Evolutionary conservation across 2,329 filamentous ascomycete genomes (phyloP), one percentile per base, ranked within the genome.

Genomic region (Rachicladosporium sp.): DNA sequence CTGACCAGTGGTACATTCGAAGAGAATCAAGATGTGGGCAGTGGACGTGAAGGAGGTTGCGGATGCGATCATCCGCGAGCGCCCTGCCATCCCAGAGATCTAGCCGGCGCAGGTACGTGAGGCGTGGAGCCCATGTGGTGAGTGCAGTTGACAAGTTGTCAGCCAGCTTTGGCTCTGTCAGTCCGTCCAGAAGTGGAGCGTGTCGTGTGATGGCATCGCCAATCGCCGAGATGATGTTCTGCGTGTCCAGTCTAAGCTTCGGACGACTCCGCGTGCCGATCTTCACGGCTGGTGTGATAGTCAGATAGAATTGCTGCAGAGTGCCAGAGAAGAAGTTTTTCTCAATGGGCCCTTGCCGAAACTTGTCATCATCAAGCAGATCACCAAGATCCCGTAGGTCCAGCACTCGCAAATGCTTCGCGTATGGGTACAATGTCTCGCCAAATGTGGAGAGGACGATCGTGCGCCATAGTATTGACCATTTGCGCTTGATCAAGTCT

Each of bases 361-460:
- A 78, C 38, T 70, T 69, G 35, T 71, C 64, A 41, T 79, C 72
- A 40, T 79, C 72, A 2, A 85, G 64, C 13, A 82, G 64, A 31
- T 74, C 62, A 8, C 64, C 60, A 1, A 85, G 64, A 51, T 80
- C 74, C 38, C 74, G 66, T 6, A 85, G 67, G 47, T 80, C 74
- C 30, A 86, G 64, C 19, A 68, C 66, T 41, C 71, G 74, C 40
- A 85, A 72, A 57, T 81, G 83, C 30, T 73, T 67, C 50, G 74
- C 81, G 54, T 87, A 87, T 0, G 80, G 79, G 45, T 76, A 80
- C 12, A 74, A 61, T 0, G 80, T 82, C 46, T 65, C 60, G 15
- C 69, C 73, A 33, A 79, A 59, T 42, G 76, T 76, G 7, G 80
- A 85, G 6, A 76, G 62, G 42, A 82, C 72, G 47, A 85, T 73